Percentiles rank a stretch among this genome's conserved stretches.
Evolutionary conservation across 768 basidiomycete species (phyloP).

Genomic region (Podaxis sp.): DNA sequence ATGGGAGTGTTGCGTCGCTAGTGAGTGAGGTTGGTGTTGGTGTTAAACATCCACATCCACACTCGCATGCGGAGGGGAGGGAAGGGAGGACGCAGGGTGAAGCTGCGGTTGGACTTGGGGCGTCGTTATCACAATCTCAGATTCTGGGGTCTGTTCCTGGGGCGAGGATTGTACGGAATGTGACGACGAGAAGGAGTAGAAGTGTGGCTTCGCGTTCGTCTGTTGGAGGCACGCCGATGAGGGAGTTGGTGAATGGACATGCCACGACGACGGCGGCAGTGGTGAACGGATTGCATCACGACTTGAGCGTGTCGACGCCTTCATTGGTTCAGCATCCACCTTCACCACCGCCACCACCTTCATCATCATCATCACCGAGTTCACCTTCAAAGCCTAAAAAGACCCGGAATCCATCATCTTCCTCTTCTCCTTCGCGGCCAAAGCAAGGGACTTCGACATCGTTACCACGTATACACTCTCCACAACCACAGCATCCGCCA

Average conservation of each 20-base stretch:
- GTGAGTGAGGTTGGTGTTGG: slow-evolving; percentile 44
- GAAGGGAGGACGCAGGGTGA: slow-evolving; percentile 17
- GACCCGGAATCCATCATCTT: not conserved
- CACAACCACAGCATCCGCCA: slow-evolving; percentile 22
- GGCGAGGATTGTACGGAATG: slow-evolving; percentile 55
- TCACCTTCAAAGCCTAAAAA: not conserved
- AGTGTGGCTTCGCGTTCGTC: slow-evolving; percentile 24
- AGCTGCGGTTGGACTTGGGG: not conserved
- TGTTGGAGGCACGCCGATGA: slow-evolving; percentile 20
- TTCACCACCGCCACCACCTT: not conserved
- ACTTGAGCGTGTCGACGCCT: slow-evolving; percentile 9
- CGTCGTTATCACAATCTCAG: slow-evolving; percentile 12
- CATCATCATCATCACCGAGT: slow-evolving; percentile 2
- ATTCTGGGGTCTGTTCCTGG: not conserved
- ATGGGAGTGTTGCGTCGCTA: slow-evolving; percentile 50
- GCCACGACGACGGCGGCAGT: not conserved
- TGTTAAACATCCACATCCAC: slow-evolving; percentile 23
- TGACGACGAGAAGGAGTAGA: slow-evolving; percentile 43
- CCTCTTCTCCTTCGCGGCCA: not conserved
- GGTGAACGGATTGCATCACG: slow-evolving; percentile 2
- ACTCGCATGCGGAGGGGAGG: slow-evolving; percentile 16
- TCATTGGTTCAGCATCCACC: not conserved
- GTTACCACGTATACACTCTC: slow-evolving; percentile 24
- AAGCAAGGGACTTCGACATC: not conserved
- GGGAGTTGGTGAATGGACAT: slow-evolving; percentile 18